These are phyloP conservation scores for Mycosarcoma maydis DNA, from an alignment of 1,284 basidiomycete species.

Conservation along the genomic window DNA sequence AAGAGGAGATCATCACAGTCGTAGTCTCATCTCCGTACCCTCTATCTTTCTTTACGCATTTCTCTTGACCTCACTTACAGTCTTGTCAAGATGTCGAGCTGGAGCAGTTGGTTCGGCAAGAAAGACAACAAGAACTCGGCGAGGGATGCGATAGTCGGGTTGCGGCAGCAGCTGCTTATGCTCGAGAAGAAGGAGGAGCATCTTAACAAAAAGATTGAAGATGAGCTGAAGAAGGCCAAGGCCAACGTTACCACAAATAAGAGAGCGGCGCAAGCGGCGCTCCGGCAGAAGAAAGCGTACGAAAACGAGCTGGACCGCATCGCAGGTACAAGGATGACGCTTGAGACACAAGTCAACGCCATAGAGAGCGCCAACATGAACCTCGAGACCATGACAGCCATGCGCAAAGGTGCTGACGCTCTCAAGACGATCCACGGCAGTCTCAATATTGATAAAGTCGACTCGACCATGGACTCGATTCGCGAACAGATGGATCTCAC, in stretches of 20 bases:
- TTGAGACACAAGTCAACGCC: conserved; percentile 96
- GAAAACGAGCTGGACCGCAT: conserved; percentile 89
- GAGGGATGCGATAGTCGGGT: conserved; percentile 69
- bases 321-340: conserved; percentile 85
- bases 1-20: neutral
- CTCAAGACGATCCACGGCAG: conserved; percentile 90
- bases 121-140: conserved; percentile 66
- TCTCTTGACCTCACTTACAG: neutral
- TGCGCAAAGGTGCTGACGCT: conserved; percentile 94
- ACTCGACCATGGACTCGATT: conserved; percentile 87
- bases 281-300: conserved; percentile 91
- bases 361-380: conserved; percentile 98
- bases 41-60: neutral
- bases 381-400: conserved; percentile 95
- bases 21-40: neutral
- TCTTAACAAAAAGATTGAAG: conserved; percentile 95
- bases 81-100: conserved; percentile 61
- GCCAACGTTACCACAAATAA: conserved; percentile 94
- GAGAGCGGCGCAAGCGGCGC: conserved; percentile 75
- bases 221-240: conserved; percentile 89
- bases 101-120: conserved; percentile 64
- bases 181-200: conserved; percentile 99
- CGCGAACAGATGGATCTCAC: conserved; percentile 93
- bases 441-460: conserved; percentile 89
- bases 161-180: conserved; percentile 74